These are phyloP conservation scores for Saccharomyces pastorianus DNA, from an alignment of 1,139 yeast genomes.

Conservation along the genomic window DNA sequence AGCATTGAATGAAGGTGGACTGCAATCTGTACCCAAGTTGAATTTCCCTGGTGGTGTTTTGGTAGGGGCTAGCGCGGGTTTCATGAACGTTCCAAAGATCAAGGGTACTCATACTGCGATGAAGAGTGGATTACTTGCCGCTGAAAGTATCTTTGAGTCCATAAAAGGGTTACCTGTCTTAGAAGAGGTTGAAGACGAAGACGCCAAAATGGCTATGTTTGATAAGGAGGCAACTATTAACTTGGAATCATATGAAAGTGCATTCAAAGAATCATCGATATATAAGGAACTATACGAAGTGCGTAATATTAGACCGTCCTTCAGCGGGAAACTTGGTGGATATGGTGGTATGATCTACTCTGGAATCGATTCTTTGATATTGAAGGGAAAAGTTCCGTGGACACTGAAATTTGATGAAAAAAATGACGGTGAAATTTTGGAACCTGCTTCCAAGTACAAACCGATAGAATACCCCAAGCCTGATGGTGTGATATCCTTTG, in stretches of 20 bases:
- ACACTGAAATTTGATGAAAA: slow-evolving; percentile 57
- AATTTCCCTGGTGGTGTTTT: slow-evolving; percentile 92
- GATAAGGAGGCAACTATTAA: slow-evolving; percentile 35
- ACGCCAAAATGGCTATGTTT: slow-evolving; percentile 27
- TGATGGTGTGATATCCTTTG: slow-evolving; percentile 83
- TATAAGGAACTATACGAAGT: slow-evolving; percentile 71
- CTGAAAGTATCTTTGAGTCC: slow-evolving; percentile 65
- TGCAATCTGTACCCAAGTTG: slow-evolving; percentile 81
- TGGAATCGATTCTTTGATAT: slow-evolving; percentile 71
- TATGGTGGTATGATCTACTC: slow-evolving; percentile 77
- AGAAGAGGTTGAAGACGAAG: slow-evolving; percentile 38
- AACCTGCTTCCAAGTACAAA: slow-evolving; percentile 51
- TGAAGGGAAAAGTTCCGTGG: slow-evolving; percentile 80
- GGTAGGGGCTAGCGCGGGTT: slow-evolving; percentile 94
- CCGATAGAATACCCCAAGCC: slow-evolving; percentile 91
- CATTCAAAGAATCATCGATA: slow-evolving; percentile 74
- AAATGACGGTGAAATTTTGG: slow-evolving; percentile 67
- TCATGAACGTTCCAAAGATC: slow-evolving; percentile 91
- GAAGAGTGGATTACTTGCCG: slow-evolving; percentile 91
- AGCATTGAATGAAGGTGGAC: slow-evolving; percentile 93
- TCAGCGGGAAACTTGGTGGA: slow-evolving; percentile 58
- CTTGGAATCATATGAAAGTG: slow-evolving; percentile 50
- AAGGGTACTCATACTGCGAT: slow-evolving; percentile 98
- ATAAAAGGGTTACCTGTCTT: slow-evolving; percentile 41
- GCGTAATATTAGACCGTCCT: slow-evolving; percentile 87